Percentiles rank a stretch among this genome's conserved stretches.
Evolutionary conservation across 2,329 filamentous ascomycete genomes (phyloP).

Genomic region (Paramyrothecium roridum): DNA sequence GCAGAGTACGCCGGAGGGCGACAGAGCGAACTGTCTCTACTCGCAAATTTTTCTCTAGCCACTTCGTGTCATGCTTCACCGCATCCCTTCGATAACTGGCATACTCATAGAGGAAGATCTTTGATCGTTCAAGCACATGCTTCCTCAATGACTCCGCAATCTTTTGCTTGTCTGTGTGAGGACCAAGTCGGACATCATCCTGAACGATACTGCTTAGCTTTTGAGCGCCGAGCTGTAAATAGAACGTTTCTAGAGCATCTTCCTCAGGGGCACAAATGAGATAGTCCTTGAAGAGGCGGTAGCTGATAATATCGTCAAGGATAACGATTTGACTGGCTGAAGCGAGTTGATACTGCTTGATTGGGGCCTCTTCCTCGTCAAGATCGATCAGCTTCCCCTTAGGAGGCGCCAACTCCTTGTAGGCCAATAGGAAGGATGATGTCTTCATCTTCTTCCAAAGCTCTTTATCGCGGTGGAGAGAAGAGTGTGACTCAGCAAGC

Average conservation of each 20-base stretch:
- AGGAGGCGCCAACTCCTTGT: conserved; percentile 62
- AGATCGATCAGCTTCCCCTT: conserved; percentile 47
- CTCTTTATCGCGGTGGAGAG: conserved; percentile 73
- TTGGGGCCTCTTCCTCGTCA: conserved; percentile 60
- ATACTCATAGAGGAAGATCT: conserved; percentile 82
- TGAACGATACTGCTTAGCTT: conserved; percentile 75
- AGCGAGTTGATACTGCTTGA: conserved; percentile 77
- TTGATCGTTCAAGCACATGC: conserved; percentile 81
- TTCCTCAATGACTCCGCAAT: conserved; percentile 69
- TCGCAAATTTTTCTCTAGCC: conserved; percentile 81
- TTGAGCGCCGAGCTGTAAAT: conserved; percentile 74
- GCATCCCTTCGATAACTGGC: conserved; percentile 66
- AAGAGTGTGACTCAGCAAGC: conserved; percentile 68
- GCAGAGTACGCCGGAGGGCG: conserved; percentile 72
- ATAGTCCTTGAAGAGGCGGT: conserved; percentile 80
- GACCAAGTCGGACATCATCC: conserved; percentile 72
- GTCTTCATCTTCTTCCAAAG: conserved; percentile 74
- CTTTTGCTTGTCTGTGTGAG: conserved; percentile 62
- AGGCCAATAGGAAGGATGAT: conserved; percentile 78
- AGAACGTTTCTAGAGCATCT: conserved; percentile 81
- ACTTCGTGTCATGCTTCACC: conserved; percentile 84
- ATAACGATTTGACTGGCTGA: conserved; percentile 71
- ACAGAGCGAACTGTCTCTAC: conserved; percentile 79
- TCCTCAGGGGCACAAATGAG: conserved; percentile 88
- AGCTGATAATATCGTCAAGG: conserved; percentile 85